phyloP scores from a whole-genome alignment of 83 land plant genomes.

The Diphasiastrum complanatum region DNA sequence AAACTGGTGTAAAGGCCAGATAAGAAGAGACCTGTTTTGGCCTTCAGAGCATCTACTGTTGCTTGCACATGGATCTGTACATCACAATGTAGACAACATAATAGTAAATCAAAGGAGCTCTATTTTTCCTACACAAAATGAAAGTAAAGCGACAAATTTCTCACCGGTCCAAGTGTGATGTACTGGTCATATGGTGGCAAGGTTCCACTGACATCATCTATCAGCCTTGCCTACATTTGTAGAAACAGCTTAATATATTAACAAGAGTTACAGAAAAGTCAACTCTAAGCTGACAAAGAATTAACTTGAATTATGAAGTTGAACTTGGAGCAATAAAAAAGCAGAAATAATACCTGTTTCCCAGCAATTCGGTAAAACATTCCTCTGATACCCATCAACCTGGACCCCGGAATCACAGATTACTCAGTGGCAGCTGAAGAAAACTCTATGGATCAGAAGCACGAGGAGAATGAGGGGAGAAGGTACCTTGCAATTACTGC shows the following conservation, averaged over 20 bases:
- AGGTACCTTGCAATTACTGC: conserved; percentile 42
- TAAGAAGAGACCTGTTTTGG: conserved; percentile 33
- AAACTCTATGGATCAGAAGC: not conserved
- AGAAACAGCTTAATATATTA: not conserved
- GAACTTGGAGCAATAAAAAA: too few species aligned
- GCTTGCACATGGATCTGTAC: conserved; percentile 34
- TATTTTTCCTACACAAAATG: not conserved
- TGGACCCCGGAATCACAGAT: conserved; percentile 7
- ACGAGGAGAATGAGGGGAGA: not conserved
- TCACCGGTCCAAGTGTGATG: conserved; percentile 48
- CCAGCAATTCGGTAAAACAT: conserved; percentile 50
- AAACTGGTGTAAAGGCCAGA: too few species aligned
- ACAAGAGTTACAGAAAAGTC: not conserved
- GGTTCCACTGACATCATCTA: conserved; percentile 50
- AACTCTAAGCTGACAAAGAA: conserved; percentile 1
- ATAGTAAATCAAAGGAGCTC: not conserved
- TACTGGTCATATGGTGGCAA: conserved; percentile 48
- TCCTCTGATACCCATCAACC: conserved; percentile 36
- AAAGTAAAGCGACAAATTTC: not conserved
- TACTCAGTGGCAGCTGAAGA: not conserved
- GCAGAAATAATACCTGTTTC: conserved; percentile 41
- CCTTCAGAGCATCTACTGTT: conserved; percentile 38
- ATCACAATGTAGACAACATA: conserved; percentile 8
- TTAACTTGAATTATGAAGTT: not conserved
- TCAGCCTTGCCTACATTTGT: conserved; percentile 38